These are phyloP conservation scores for Alternaria sp. DNA, from an alignment of 2,329 filamentous ascomycete genomes.

Conservation along the genomic window DNA sequence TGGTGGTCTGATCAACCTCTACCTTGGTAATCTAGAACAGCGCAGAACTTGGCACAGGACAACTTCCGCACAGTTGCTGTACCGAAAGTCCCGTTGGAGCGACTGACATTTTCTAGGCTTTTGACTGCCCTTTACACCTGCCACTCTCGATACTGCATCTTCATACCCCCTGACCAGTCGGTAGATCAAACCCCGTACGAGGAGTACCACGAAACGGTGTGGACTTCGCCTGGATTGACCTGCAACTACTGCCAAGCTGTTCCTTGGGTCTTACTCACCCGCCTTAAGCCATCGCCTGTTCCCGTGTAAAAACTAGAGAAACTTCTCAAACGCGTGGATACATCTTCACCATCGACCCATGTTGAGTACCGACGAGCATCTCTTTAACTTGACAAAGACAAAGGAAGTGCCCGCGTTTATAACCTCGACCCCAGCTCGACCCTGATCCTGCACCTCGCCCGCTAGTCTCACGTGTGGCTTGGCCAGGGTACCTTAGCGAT, in stretches of 20 bases:
- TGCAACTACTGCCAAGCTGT: constrained; percentile 24
- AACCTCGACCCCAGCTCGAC: constrained; percentile 26
- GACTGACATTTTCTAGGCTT: constrained; percentile 4
- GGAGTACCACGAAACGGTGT: constrained; percentile 2
- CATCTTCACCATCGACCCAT: constrained; percentile 4
- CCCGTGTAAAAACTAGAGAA: background rate
- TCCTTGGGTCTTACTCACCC: constrained; percentile 22
- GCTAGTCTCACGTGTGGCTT: constrained; percentile 34
- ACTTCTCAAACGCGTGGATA: constrained; percentile 2
- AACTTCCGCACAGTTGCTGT: constrained; percentile 15
- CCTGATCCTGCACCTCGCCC: constrained; percentile 21
- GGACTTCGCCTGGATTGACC: constrained; percentile 9
- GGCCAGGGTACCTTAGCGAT: constrained; percentile 29
- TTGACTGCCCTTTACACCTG: constrained; percentile 15
- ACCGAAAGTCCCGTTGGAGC: constrained; percentile 24
- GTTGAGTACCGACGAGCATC: background rate
- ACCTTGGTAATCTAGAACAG: constrained; percentile 6
- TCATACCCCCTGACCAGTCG: constrained; percentile 9
- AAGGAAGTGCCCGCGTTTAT: constrained; percentile 30
- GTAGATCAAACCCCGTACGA: constrained; percentile 4
- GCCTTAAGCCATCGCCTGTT: constrained; percentile 26
- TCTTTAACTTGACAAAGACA: constrained; percentile 8
- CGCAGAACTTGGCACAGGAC: constrained; percentile 14
- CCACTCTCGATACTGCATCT: constrained; percentile 18
- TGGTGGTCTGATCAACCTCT: constrained; percentile 40